A percentile compares a stretch with the other conserved stretches of the same genome.
Evolutionary conservation across 2,329 filamentous ascomycete species (phyloP).

Genomic region (Aquanectria penicillioides): DNA sequence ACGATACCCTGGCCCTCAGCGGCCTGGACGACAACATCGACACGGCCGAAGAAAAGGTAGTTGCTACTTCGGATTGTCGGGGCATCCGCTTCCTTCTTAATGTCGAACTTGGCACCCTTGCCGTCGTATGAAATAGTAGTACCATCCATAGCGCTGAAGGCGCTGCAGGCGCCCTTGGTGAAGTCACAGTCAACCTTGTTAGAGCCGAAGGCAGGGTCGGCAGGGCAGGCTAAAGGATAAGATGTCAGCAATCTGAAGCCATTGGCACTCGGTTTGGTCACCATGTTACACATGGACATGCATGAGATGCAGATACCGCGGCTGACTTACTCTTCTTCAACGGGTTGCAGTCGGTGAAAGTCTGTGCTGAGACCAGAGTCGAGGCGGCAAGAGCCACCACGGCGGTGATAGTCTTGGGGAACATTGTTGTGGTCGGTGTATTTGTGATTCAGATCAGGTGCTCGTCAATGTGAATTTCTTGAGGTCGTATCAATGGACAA

Average conservation of each 20-base stretch:
- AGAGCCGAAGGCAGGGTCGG: constrained; percentile 80
- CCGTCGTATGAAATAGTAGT: constrained; percentile 59
- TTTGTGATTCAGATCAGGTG: constrained; percentile 11
- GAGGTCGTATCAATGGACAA: constrained; percentile 3
- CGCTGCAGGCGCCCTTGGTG: constrained; percentile 73
- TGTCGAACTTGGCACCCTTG: constrained; percentile 69
- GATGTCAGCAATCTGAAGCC: neutral
- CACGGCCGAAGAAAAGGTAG: constrained; percentile 96
- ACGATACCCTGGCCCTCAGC: constrained; percentile 87
- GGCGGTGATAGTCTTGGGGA: constrained; percentile 57
- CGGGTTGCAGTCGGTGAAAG: constrained; percentile 65
- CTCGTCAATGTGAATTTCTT: neutral
- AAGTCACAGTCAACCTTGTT: constrained; percentile 73
- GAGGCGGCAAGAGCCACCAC: constrained; percentile 61
- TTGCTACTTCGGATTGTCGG: constrained; percentile 81
- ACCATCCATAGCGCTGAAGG: constrained; percentile 58
- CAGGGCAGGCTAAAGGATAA: constrained; percentile 67
- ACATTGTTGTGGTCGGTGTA: constrained; percentile 43
- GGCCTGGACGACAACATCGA: constrained; percentile 82
- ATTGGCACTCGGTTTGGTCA: neutral
- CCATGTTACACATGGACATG: neutral
- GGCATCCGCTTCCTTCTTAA: constrained; percentile 71
- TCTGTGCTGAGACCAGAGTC: constrained; percentile 63
- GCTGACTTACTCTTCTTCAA: constrained; percentile 56
- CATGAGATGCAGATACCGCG: neutral